Conservation (phyloP, 2,329 filamentous ascomycete genomes). For the Paraphaeosphaeria sporulosa region DNA sequence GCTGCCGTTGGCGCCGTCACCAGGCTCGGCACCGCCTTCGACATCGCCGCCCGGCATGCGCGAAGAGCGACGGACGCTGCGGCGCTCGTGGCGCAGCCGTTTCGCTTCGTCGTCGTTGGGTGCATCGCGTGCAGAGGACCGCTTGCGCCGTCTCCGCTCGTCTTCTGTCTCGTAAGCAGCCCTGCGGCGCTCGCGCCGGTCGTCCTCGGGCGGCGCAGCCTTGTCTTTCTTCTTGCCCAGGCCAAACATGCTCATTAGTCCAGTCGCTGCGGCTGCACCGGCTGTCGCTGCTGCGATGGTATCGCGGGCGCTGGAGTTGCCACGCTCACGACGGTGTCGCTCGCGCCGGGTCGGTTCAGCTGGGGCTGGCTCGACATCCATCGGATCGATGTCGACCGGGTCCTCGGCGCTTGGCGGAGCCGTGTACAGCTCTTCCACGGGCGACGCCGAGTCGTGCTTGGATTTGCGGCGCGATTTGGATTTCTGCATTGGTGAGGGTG, state of each 20-base stretch:
- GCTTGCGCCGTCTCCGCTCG: constrained; percentile 48
- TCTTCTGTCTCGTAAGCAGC: constrained; percentile 47
- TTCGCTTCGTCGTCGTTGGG: constrained; percentile 48
- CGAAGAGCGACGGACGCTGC: constrained; percentile 40
- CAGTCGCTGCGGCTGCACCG: constrained; percentile 55
- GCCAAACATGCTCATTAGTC: constrained; percentile 63
- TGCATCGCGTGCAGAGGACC: constrained; percentile 44
- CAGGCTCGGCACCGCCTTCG: constrained; percentile 20
- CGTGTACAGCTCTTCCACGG: constrained; percentile 45
- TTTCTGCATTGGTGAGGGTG: constrained; percentile 44
- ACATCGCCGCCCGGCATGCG: constrained; percentile 33
- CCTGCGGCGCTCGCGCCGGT: constrained; percentile 42
- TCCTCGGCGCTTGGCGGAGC: constrained; percentile 53
- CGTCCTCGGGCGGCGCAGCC: constrained; percentile 35
- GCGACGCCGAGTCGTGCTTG: constrained; percentile 49
- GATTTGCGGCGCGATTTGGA: constrained; percentile 51
- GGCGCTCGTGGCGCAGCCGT: constrained; percentile 46
- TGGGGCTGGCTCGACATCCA: constrained; percentile 53
- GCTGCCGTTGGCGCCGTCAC: constrained; percentile 37
- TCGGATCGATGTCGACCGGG: constrained; percentile 51
- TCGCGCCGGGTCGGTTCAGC: constrained; percentile 59
- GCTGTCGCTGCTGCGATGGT: constrained; percentile 39
- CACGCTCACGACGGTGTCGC: constrained; percentile 57
- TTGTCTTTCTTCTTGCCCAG: constrained; percentile 46
- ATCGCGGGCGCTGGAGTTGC: constrained; percentile 69